Conservation (phyloP, 2,329 filamentous ascomycete genomes). For the Phialophora expanda region DNA sequence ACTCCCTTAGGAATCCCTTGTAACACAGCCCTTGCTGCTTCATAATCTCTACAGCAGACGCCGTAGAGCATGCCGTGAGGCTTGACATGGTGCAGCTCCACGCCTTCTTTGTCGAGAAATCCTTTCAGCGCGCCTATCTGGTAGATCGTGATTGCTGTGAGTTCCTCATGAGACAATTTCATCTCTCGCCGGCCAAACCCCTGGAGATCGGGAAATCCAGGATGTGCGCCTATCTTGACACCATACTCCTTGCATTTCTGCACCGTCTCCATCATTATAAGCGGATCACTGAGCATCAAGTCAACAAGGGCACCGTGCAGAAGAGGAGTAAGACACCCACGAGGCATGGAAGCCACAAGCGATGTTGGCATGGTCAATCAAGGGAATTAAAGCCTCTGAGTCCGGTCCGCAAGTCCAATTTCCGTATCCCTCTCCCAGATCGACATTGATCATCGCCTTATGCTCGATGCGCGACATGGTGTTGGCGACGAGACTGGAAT, state of each 20-base stretch:
- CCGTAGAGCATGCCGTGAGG: slow-evolving; percentile 66
- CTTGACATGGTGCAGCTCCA: slow-evolving; percentile 67
- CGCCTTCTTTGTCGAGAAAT: slow-evolving; percentile 61
- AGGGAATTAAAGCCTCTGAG: slow-evolving; percentile 60
- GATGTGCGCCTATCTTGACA: slow-evolving; percentile 65
- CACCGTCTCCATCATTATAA: slow-evolving; percentile 6
- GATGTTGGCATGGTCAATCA: slow-evolving; percentile 66
- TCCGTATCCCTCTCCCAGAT: slow-evolving; percentile 23
- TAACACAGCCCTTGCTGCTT: slow-evolving; percentile 59
- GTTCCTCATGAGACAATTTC: slow-evolving; percentile 61
- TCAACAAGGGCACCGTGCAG: slow-evolving; percentile 51
- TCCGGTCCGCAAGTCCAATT: slow-evolving; percentile 55
- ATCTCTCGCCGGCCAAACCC: slow-evolving; percentile 69
- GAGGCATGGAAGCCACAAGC: slow-evolving; percentile 61
- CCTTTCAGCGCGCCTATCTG: slow-evolving; percentile 66
- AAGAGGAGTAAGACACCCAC: slow-evolving; percentile 5
- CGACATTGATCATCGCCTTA: slow-evolving; percentile 22
- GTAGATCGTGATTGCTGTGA: slow-evolving; percentile 63
- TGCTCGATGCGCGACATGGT: slow-evolving; percentile 6
- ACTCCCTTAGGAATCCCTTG: slow-evolving; percentile 56
- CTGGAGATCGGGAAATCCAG: slow-evolving; percentile 67
- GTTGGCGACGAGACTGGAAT: background rate
- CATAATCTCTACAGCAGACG: slow-evolving; percentile 59
- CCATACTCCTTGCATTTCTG: slow-evolving; percentile 58
- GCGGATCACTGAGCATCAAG: slow-evolving; percentile 41